Base-by-base conservation (phyloP, 2,329 filamentous ascomycete genomes). In the Fusarium phyllophilum region DNA sequence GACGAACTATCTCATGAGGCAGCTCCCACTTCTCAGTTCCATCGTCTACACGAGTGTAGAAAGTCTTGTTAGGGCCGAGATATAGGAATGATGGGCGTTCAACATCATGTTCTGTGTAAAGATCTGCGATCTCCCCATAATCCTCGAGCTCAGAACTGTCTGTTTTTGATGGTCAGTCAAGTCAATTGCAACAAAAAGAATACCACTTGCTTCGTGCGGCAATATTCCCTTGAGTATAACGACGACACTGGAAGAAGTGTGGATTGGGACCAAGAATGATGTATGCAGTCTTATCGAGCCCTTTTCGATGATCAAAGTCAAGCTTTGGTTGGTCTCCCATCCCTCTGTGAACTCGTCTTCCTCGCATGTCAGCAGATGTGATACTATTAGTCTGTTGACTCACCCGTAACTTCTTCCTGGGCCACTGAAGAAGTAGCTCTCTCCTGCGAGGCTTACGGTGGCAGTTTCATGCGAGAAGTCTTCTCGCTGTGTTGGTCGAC, bases 351-450 rank as follows among this genome's bases (percentile, higher is more conserved):
- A 77, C 62, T 20, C 33, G 41, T 1, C 75, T 77, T 34, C 11
- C 26, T 58, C 26, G 61, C 11, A 39, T 38, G 39, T 34, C 20
- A 52, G 18, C 13, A 34, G 4, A 2, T 9, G 20, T 20, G 2
- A 33, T 31, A 18, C 39, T 3, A 45, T 15, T 2, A 17, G 13
- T 3, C 17, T 34, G 14, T 29, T 52, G 20, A 8, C 33, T 41
- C 29, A 78, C 75, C 74, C 76, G n/a, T 74, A 74, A 33, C 74
- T 78, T 31, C 60, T 62, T 3, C 22, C 31, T 14, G 62, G 65
- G 10, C 75, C 75, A 39, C 75, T 77, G 24, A 77, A 77, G n/a
- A 74, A 78, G 61, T 64, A 78, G 13, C 46, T 34, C 10, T 70
- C 61, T 4, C 74, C 76, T 10, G 66, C 65, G 17, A 78, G 73